Evolutionary conservation across 2,329 filamentous ascomycete species (phyloP).

Genomic region (Coniosporium tulheliwenetii): DNA sequence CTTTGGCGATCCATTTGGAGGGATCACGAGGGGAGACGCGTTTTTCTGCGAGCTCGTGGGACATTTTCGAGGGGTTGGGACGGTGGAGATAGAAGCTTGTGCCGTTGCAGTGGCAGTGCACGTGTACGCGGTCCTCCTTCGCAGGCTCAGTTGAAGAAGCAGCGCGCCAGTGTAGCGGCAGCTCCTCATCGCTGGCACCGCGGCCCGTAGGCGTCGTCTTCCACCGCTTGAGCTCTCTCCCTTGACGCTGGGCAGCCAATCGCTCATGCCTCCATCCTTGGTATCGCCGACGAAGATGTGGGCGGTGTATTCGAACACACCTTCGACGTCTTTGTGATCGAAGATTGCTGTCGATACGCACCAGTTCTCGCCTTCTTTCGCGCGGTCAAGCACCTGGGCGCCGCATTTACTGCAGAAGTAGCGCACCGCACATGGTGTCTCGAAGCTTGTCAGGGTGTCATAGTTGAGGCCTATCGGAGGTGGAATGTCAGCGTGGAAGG

Average conservation of each 20-base stretch:
- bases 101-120: conserved; percentile 38
- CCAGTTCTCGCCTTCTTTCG: conserved; percentile 9
- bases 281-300: conserved; percentile 19
- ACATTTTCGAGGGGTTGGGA: conserved; percentile 26
- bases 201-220: not conserved
- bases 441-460: conserved; percentile 17
- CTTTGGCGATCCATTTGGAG: conserved; percentile 41
- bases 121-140: conserved; percentile 17
- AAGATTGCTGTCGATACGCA: conserved; percentile 13
- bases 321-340: conserved; percentile 7
- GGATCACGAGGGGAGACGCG: conserved; percentile 17
- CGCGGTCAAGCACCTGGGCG: conserved; percentile 19
- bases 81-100: conserved; percentile 42
- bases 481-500: conserved; percentile 27
- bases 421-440: too few species aligned
- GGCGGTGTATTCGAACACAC: conserved; percentile 11
- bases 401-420: conserved; percentile 38
- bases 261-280: conserved; percentile 21
- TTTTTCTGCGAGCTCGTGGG: conserved; percentile 29
- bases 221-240: conserved; percentile 13
- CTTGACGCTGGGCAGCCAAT: conserved; percentile 14
- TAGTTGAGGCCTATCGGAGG: conserved; percentile 17
- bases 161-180: conserved; percentile 9
- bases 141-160: not conserved
- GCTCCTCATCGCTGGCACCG: conserved; percentile 2